Base-by-base conservation (phyloP, 495 filamentous ascomycete species). In the Platismatia glauca region DNA sequence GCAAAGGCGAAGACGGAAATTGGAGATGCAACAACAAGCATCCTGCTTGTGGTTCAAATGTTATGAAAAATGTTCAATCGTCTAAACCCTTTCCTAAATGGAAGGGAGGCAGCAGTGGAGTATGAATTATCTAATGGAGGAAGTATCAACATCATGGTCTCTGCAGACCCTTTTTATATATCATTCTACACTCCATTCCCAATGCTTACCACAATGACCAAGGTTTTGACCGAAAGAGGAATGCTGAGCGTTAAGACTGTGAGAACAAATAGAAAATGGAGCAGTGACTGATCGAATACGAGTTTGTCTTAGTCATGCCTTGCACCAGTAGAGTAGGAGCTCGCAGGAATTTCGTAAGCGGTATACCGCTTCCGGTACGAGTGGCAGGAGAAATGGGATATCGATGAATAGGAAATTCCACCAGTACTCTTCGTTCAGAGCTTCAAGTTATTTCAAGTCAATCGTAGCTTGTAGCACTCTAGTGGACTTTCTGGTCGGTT, bases 121-220 rank as follows among this genome's bases (percentile, higher is more conserved):
- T 56, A 56, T 34, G 53, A 56, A 34, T 31, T 55, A 55, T 55
- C 50, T 55, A 7, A 55, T 31, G 5, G 22, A 55, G 50, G 8
- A 55, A 55, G 24, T 7, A 29, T 56, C 53, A 56, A 56, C 31
- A 34, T 56, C 4, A 56, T 56, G 31, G 27, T n/a, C 31, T 56
- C 16, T 35, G 53, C 53, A 56, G 53, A 33, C 53, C 53, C 9
- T 15, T 56, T 35, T 56, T 56, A 56, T 56, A 56, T 56, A 56
- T 56, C n/a, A n/a, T 56, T 3, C 31, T 35, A 56, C 33, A 56
- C 13, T 34, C 11, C 31, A 35, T 34, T 34, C 53, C 53, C 53
- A 56, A 56, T 56, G 53, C 53, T 56, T 56, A 34, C 27, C 22
- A 34, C 53, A 34, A 15, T 22, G 53, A 27, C 53, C 29, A 56